Conservation (phyloP, 164 flowering plant genomes). For the Aristolochia contorta region DNA sequence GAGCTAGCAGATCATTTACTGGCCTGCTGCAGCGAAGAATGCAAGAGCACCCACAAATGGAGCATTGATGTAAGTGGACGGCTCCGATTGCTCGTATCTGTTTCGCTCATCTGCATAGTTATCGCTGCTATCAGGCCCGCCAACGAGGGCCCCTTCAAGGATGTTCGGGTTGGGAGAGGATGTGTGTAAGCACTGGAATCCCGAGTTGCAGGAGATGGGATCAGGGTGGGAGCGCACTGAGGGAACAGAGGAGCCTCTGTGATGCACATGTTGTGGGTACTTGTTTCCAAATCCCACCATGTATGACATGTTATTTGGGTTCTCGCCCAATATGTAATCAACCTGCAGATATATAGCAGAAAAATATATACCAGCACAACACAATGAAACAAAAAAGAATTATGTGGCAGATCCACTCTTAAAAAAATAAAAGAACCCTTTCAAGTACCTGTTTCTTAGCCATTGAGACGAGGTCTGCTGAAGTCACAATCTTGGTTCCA, state of each 20-base stretch:
- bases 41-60: constrained; percentile 4
- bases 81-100: constrained; percentile 78
- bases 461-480: constrained; percentile 37
- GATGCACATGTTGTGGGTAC: constrained; percentile 70
- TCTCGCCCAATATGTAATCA: constrained; percentile 78
- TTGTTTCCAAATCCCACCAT: constrained; percentile 83
- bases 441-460: constrained; percentile 47
- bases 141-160: constrained; percentile 70
- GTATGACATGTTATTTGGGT: constrained; percentile 67
- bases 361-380: too few species aligned
- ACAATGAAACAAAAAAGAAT: too few species aligned
- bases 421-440: background rate
- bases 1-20: too few species aligned
- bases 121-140: constrained; percentile 73
- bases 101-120: constrained; percentile 55
- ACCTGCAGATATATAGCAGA: constrained; percentile 20
- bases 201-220: constrained; percentile 44
- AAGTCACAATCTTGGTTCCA: constrained; percentile 36
- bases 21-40: constrained; percentile 1
- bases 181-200: constrained; percentile 51
- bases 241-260: constrained; percentile 79
- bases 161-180: constrained; percentile 62
- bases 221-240: constrained; percentile 50
- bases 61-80: constrained; percentile 37
- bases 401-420: too few species aligned